phyloP scores from a whole-genome alignment of 352 stramenopile species.

The Pythium guiyangense region DNA sequence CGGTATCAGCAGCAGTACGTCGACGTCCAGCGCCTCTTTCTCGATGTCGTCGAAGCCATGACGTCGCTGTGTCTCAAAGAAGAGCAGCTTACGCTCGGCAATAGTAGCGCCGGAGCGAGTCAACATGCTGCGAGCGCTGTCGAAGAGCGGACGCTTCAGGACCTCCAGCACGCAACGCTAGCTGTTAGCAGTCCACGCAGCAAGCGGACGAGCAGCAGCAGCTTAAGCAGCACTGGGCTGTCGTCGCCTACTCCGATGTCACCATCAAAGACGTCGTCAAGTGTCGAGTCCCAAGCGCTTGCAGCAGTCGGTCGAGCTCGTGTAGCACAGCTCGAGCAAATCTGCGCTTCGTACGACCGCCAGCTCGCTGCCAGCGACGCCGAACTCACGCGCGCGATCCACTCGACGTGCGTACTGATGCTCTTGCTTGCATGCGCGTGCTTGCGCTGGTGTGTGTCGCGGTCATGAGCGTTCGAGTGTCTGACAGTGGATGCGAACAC shows the following conservation, averaged over 20 bases:
- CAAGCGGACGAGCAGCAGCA: background rate
- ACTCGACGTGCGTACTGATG: slow-evolving; percentile 24
- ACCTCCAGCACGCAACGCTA: slow-evolving; percentile 36
- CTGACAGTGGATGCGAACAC: too few relatives aligned
- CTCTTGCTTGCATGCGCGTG: slow-evolving; percentile 4
- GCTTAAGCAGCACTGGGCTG: background rate
- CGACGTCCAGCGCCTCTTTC: slow-evolving; percentile 44
- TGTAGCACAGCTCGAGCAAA: slow-evolving; percentile 34
- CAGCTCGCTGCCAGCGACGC: slow-evolving; percentile 46
- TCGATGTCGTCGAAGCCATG: slow-evolving; percentile 44
- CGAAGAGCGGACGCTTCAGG: slow-evolving; percentile 46
- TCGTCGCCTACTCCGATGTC: background rate
- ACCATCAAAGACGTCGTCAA: slow-evolving; percentile 6
- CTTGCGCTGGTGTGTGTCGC: too few relatives aligned
- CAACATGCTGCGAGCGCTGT: slow-evolving; percentile 12
- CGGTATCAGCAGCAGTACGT: slow-evolving; percentile 45
- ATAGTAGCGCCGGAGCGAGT: slow-evolving; percentile 7
- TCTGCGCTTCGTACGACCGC: slow-evolving; percentile 39
- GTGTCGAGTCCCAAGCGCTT: slow-evolving; percentile 42
- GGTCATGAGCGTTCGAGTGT: background rate
- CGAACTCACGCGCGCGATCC: slow-evolving; percentile 42
- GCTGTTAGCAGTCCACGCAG: background rate
- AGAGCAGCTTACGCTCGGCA: slow-evolving; percentile 24
- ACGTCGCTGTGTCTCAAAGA: slow-evolving; percentile 37
- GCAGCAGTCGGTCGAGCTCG: slow-evolving; percentile 30